phyloP scores from a whole-genome alignment of 331 rosid species.

The Saraca asoca region DNA sequence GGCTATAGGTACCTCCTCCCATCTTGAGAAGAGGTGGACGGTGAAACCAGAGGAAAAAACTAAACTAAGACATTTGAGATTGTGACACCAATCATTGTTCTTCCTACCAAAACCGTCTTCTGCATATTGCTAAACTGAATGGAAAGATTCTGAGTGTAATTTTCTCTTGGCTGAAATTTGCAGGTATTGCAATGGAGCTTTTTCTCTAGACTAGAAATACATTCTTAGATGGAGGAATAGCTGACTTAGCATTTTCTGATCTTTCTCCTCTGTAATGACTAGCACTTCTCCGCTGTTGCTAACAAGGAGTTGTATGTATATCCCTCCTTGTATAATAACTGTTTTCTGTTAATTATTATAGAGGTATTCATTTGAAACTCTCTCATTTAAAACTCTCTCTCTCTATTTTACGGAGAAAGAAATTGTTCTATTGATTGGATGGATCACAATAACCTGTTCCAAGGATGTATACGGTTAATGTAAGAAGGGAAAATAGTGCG shows the following conservation, averaged over 20 bases:
- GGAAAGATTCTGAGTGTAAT: background rate
- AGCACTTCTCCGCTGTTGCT: constrained; percentile 26
- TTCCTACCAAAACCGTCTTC: constrained; percentile 6
- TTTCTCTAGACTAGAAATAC: constrained; percentile 67
- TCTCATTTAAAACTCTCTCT: no score
- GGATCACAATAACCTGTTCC: no score
- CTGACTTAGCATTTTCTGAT: constrained; percentile 18
- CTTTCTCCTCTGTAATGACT: constrained; percentile 29
- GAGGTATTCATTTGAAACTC: no score
- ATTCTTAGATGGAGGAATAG: constrained; percentile 11
- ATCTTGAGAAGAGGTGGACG: constrained; percentile 8
- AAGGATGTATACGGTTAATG: no score
- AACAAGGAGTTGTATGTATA: constrained; percentile 32
- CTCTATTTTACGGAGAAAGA: no score
- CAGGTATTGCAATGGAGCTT: constrained; percentile 88
- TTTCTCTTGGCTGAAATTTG: constrained; percentile 27
- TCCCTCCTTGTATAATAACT: constrained; percentile 26
- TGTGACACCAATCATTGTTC: background rate
- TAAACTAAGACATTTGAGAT: background rate
- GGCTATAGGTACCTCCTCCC: background rate
- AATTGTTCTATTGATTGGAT: no score
- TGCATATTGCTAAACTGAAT: background rate
- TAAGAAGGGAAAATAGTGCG: no score
- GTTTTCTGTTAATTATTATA: no score
- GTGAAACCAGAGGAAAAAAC: constrained; percentile 6